A percentile compares a stretch with the other conserved stretches of the same genome.
These are phyloP conservation scores for Cardamine occulta DNA, from an alignment of 345 rosid species.

Conservation along the genomic window DNA sequence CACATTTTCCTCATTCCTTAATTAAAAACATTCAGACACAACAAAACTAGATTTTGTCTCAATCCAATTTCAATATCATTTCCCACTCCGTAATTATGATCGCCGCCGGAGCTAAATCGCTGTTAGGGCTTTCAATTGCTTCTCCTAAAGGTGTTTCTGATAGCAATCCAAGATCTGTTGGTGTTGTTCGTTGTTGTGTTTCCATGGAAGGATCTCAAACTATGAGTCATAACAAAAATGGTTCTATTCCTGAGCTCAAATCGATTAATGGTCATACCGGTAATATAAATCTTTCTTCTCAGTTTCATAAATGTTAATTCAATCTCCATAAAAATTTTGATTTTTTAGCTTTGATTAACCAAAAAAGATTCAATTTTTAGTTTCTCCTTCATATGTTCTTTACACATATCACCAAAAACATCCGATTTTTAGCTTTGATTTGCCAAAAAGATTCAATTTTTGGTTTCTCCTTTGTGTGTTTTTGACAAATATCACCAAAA, in stretches of 20 bases:
- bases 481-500: background rate
- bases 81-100: conserved; percentile 23
- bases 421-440: too few relatives aligned
- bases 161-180: conserved; percentile 30
- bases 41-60: background rate
- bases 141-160: conserved; percentile 30
- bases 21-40: conserved; percentile 19
- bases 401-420: background rate
- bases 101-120: conserved; percentile 39
- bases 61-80: background rate
- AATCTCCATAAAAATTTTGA: background rate
- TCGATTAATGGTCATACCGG: conserved; percentile 35
- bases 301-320: background rate
- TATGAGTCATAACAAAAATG: conserved; percentile 33
- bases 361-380: background rate
- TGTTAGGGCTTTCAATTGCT: conserved; percentile 35
- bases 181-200: conserved; percentile 44
- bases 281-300: background rate
- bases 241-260: conserved; percentile 40
- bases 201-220: conserved; percentile 45
- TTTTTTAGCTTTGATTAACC: background rate
- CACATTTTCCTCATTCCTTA: conserved; percentile 30
- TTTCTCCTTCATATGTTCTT: background rate
- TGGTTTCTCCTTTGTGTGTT: background rate
- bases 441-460: background rate